Conservation (phyloP, 805 yeast species). For the Metschnikowia lochheadii region DNA sequence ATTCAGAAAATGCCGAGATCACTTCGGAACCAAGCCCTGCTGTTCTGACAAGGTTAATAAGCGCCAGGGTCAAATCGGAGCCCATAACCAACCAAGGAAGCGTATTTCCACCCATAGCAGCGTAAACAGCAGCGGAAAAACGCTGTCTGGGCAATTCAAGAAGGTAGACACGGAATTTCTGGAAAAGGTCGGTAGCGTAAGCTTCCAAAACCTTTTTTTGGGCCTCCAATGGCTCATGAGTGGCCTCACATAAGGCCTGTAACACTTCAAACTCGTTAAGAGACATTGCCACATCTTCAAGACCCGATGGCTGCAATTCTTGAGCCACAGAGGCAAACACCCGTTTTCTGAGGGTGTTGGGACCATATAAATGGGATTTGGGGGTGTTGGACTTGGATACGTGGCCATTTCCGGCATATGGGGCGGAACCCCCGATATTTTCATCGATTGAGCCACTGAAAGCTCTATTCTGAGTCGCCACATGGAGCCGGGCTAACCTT, state of each 20-base stretch:
- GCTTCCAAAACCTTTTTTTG: neutral
- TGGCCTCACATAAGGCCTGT: slow-evolving; percentile 47
- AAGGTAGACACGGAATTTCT: slow-evolving; percentile 45
- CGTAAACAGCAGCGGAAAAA: slow-evolving; percentile 37
- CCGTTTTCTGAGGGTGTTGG: neutral
- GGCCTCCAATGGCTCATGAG: neutral
- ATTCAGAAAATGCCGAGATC: slow-evolving; percentile 25
- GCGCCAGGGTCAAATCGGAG: slow-evolving; percentile 32
- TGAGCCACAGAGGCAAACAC: neutral
- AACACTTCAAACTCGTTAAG: slow-evolving; percentile 54
- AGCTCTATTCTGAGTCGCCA: neutral
- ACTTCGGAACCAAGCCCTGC: slow-evolving; percentile 24
- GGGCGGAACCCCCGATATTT: too few relatives aligned
- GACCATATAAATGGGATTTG: too few relatives aligned
- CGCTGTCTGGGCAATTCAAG: slow-evolving; percentile 41
- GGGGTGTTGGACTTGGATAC: too few relatives aligned
- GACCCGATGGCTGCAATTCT: neutral
- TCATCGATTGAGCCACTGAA: neutral
- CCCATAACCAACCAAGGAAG: slow-evolving; percentile 36
- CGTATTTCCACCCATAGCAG: slow-evolving; percentile 19
- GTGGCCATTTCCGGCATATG: too few relatives aligned
- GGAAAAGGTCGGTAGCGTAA: slow-evolving; percentile 39
- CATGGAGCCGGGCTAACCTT: slow-evolving; percentile 33
- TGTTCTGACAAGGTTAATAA: slow-evolving; percentile 26
- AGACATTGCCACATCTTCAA: slow-evolving; percentile 36